phyloP scores from a whole-genome alignment of 78 protist species.

The Dictyostelium citrinum region DNA sequence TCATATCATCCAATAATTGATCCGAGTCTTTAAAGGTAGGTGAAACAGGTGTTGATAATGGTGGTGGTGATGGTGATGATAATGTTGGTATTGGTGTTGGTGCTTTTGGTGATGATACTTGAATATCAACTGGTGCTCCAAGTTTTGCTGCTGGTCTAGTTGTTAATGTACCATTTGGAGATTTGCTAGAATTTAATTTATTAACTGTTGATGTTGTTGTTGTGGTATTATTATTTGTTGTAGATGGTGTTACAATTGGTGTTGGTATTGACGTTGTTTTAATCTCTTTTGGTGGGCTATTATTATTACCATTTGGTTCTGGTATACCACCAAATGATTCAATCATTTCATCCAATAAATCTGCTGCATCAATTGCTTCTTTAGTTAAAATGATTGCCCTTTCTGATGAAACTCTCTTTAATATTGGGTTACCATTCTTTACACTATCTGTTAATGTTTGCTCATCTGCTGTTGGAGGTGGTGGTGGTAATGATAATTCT shows the following conservation, averaged over 20 bases:
- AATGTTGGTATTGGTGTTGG: constrained; percentile 72
- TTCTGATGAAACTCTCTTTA: background rate
- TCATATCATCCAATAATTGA: constrained; percentile 65
- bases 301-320: background rate
- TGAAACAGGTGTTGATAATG: constrained; percentile 5
- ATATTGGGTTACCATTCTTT: background rate
- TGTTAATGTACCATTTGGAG: constrained; percentile 22
- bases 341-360: constrained; percentile 69
- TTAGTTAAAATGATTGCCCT: constrained; percentile 12
- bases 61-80: constrained; percentile 12
- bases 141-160: constrained; percentile 40
- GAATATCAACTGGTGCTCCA: constrained; percentile 53
- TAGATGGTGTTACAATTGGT: background rate
- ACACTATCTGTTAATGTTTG: background rate
- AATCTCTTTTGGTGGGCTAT: background rate
- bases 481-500: background rate
- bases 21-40: background rate
- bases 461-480: background rate
- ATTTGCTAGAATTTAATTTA: background rate
- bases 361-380: constrained; percentile 69
- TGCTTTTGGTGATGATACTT: constrained; percentile 54
- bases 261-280: background rate
- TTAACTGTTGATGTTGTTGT: background rate
- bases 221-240: background rate
- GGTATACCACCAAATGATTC: constrained; percentile 51